phyloP scores from a whole-genome alignment of 129 eudicot species.

The Escallonia rubra region DNA sequence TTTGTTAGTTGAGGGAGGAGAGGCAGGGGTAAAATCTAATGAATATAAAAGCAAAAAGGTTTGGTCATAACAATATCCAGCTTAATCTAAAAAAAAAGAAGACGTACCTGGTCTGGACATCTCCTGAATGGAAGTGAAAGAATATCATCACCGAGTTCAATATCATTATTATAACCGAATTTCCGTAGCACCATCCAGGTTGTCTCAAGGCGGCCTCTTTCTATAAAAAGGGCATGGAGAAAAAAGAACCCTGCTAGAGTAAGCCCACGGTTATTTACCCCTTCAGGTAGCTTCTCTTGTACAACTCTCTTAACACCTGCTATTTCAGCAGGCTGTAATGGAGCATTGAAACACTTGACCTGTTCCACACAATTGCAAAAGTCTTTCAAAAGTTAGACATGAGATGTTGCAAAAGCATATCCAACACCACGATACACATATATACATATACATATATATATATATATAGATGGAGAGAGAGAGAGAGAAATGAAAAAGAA shows the following conservation, averaged over 20 bases:
- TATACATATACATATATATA: too few species aligned
- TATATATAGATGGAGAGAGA: too few species aligned
- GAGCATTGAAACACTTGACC: slow-evolving; percentile 92
- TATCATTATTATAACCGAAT: slow-evolving; percentile 84
- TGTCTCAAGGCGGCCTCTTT: slow-evolving; percentile 89
- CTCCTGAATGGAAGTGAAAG: slow-evolving; percentile 51
- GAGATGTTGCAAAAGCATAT: slow-evolving; percentile 1
- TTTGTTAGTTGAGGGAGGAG: background rate
- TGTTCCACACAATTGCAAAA: slow-evolving; percentile 18
- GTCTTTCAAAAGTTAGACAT: slow-evolving; percentile 7
- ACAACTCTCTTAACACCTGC: slow-evolving; percentile 90
- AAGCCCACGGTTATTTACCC: slow-evolving; percentile 75
- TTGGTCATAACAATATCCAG: background rate
- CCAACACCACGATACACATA: slow-evolving; percentile 3
- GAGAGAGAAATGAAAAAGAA: slow-evolving; percentile 2
- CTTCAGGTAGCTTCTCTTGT: slow-evolving; percentile 74
- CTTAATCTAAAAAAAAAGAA: background rate
- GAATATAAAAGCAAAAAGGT: background rate
- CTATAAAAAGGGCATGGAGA: slow-evolving; percentile 85
- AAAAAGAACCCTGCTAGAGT: slow-evolving; percentile 82
- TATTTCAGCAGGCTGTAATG: slow-evolving; percentile 86
- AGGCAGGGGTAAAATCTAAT: background rate
- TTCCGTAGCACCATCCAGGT: slow-evolving; percentile 90
- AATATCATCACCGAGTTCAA: slow-evolving; percentile 59
- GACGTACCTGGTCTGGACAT: slow-evolving; percentile 87